phyloP scores from a whole-genome alignment of 2,329 filamentous ascomycete species.

The Grosmannia clavigera region DNA sequence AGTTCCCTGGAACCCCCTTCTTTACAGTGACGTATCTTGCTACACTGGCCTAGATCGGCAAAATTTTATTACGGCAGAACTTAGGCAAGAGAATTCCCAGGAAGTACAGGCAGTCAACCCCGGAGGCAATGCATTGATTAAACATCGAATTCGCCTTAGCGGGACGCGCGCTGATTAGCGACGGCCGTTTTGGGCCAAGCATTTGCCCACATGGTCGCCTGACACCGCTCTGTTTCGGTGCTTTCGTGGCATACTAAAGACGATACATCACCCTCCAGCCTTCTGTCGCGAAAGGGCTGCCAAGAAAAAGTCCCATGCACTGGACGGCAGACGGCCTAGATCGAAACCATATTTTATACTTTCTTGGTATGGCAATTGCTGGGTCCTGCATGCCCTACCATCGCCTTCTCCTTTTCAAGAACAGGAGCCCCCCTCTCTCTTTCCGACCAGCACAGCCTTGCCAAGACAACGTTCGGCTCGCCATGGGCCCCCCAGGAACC shows the following conservation, averaged over 20 bases:
- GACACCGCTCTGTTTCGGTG: neutral
- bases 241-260: neutral
- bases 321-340: neutral
- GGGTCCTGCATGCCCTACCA: neutral
- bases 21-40: neutral
- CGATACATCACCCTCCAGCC: neutral
- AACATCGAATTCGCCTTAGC: neutral
- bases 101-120: too few species aligned
- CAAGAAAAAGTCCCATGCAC: neutral
- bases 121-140: too few species aligned
- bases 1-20: neutral
- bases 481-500: neutral
- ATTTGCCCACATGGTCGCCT: neutral
- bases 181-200: constrained; percentile 4
- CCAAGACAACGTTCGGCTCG: neutral
- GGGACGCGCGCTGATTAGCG: neutral
- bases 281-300: neutral
- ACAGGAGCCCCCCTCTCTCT: neutral
- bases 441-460: neutral
- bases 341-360: neutral
- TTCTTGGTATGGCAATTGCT: neutral
- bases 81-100: neutral
- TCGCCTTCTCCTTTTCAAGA: too few species aligned
- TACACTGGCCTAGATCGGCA: neutral
- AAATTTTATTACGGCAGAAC: neutral